Evolutionary conservation across 2,329 filamentous ascomycete species (phyloP), one percentile per base, ranked within the genome.

Genomic region (Aspergillus fischeri): DNA sequence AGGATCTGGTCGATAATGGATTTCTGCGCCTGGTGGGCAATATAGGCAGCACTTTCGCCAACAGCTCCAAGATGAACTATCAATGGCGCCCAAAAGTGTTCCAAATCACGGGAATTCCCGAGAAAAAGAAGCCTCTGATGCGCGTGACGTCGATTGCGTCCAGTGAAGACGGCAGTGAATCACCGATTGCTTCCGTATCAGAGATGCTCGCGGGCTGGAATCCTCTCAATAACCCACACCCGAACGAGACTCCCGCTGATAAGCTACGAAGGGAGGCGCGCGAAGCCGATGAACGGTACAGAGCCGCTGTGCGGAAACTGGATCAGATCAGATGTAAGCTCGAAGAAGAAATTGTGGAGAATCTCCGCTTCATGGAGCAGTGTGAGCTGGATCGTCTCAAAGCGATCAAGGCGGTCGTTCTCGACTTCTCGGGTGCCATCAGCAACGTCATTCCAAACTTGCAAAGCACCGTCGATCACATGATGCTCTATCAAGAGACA

Each of bases 401-500:
- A 81, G 94, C 95, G 21, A 94, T 99, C 81, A 97, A 99, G 81
- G 93, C 93, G 25, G 95, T 99, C 53, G 88, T 99, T 60, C 84
- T 99, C 47, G 95, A 99, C 77, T 97, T 99, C 75, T 97, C 93
- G 4, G 94, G 94, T 49, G 92, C 93, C 41, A 90, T 99, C 73
- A 93, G 93, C 81, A 99, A 99, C 69, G 93, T 97, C 67, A 97
- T 99, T 61, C 95, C 94, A 20, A 95, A 90, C 69, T 79, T 99
- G 60, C 94, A 97, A 76, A 93, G 93, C 58, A 92, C 92, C 0
- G 92, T 99, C 25, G 94, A 99, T 78, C 92, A 95, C 72, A 97
- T 99, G 92, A 92, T 99, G 87, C 83, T 99, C 49, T 99, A 95
- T 78, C 94, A 99, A 74, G 94, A 99, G 80, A 97, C 94, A 0